Conservation (phyloP, 2,329 filamentous ascomycete genomes). For the Penicillium sp. region DNA sequence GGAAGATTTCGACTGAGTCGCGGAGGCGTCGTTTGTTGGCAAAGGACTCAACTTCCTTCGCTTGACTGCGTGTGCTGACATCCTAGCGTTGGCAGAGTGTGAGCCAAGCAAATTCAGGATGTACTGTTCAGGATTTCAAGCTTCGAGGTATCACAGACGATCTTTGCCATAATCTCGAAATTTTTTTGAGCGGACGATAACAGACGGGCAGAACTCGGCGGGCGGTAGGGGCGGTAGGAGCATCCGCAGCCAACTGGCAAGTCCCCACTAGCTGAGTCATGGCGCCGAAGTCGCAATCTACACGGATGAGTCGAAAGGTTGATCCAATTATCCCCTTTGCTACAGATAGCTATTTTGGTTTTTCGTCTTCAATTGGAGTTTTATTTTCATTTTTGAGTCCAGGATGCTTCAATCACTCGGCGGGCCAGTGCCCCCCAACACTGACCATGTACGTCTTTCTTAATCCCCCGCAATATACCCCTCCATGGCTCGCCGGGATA, state of each 20-base stretch:
- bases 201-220: slow-evolving; percentile 14
- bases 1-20: slow-evolving; percentile 17
- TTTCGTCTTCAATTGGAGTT: slow-evolving; percentile 15
- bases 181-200: slow-evolving; percentile 29
- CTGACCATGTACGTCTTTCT: slow-evolving; percentile 68
- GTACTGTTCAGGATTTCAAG: not conserved
- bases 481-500: slow-evolving; percentile 19
- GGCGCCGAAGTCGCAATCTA: slow-evolving; percentile 30
- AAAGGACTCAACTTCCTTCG: slow-evolving; percentile 53
- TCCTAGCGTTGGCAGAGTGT: slow-evolving; percentile 15
- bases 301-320: slow-evolving; percentile 12
- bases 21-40: slow-evolving; percentile 19
- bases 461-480: slow-evolving; percentile 28
- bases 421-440: slow-evolving; percentile 75
- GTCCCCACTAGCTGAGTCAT: slow-evolving; percentile 16
- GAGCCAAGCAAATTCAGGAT: not conserved
- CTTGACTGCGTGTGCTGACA: slow-evolving; percentile 46
- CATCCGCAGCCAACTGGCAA: slow-evolving; percentile 1
- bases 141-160: not conserved
- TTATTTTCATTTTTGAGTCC: slow-evolving; percentile 12
- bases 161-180: slow-evolving; percentile 18
- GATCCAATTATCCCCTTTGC: slow-evolving; percentile 4
- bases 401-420: slow-evolving; percentile 56
- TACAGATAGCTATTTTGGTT: slow-evolving; percentile 2
- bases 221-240: slow-evolving; percentile 3